Conservation (phyloP, 1,284 basidiomycete species). For the Ustilago vetiveriae region DNA sequence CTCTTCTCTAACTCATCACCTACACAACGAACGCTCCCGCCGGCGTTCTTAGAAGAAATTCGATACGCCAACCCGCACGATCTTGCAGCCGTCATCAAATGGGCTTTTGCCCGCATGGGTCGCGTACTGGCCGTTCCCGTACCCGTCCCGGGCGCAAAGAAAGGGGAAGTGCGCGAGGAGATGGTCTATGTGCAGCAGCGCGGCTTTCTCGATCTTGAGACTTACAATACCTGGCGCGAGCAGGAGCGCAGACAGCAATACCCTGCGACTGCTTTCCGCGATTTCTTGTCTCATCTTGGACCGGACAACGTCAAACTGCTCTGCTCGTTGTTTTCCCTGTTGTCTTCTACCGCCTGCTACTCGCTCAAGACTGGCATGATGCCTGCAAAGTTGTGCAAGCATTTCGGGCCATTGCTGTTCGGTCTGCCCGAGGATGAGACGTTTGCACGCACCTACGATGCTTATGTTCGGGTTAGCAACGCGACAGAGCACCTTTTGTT, state of each 20-base stretch:
- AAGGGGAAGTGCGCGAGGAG: slow-evolving; percentile 53
- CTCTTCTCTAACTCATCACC: slow-evolving; percentile 23
- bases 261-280: slow-evolving; percentile 42
- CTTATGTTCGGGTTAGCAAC: slow-evolving; percentile 59
- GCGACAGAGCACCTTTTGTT: slow-evolving; percentile 64
- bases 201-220: slow-evolving; percentile 61
- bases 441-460: slow-evolving; percentile 62
- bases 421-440: slow-evolving; percentile 65
- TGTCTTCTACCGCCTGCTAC: slow-evolving; percentile 62
- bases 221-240: slow-evolving; percentile 61
- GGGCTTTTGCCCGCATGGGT: slow-evolving; percentile 63
- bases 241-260: slow-evolving; percentile 50
- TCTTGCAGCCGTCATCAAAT: slow-evolving; percentile 65
- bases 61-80: slow-evolving; percentile 62
- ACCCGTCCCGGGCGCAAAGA: slow-evolving; percentile 23
- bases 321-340: slow-evolving; percentile 57
- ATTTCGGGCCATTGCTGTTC: slow-evolving; percentile 62
- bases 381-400: slow-evolving; percentile 56
- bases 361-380: slow-evolving; percentile 66
- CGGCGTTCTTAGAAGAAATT: slow-evolving; percentile 51
- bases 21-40: slow-evolving; percentile 9
- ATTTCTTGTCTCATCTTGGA: slow-evolving; percentile 40
- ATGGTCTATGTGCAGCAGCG: slow-evolving; percentile 62
- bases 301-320: slow-evolving; percentile 50
- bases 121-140: slow-evolving; percentile 58